Evolutionary conservation across 768 basidiomycete genomes (phyloP), one percentile per base, ranked within the genome.

Genomic region (Gyrodon lividus): DNA sequence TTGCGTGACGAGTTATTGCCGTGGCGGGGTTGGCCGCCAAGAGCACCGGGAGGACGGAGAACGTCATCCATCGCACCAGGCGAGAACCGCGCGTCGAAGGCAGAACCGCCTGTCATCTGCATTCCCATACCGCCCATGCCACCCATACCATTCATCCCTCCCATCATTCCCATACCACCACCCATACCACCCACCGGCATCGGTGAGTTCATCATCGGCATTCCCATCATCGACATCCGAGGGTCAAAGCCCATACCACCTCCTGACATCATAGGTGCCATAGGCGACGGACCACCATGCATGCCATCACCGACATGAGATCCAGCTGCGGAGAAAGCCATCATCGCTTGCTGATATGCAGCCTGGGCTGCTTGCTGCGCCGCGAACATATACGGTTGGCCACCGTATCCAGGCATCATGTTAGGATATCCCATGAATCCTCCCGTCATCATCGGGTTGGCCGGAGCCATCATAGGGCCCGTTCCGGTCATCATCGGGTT

Each of bases 321-420:
- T 28, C 87, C 89, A n/a, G 83, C 81, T 13, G 76, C 72, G 12
- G 88, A 89, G 50, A 85, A 87, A 16, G 85, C 81, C 77, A 89
- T 81, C 89, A 92, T 92, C 17, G 89, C 88, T 64, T 91, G 89
- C 64, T 92, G 91, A 69, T 92, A 93, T 0, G 92, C 91, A 60
- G 90, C 87, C 31, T 86, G 76, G 1, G 79, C 84, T 6, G 88
- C 88, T 61, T 89, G 87, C 55, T 89, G 88, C 14, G 92, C 90
- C 5, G 89, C 90, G 62, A 88, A 87, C 82, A 92, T 82, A 59
- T 90, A 89, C 54, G 89, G 89, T 23, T 86, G 87, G 60, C 83
- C 82, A 30, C 66, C 73, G 54, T 63, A 75, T 37, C 66, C 66
- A 0, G 74, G 65, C 71, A 77, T 75, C 65, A 68, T 65, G 51